Percentiles rank a stretch among this genome's conserved stretches.
These are phyloP conservation scores for Nicotiana tabacum DNA, from an alignment of 257 asterid species.

Conservation along the genomic window DNA sequence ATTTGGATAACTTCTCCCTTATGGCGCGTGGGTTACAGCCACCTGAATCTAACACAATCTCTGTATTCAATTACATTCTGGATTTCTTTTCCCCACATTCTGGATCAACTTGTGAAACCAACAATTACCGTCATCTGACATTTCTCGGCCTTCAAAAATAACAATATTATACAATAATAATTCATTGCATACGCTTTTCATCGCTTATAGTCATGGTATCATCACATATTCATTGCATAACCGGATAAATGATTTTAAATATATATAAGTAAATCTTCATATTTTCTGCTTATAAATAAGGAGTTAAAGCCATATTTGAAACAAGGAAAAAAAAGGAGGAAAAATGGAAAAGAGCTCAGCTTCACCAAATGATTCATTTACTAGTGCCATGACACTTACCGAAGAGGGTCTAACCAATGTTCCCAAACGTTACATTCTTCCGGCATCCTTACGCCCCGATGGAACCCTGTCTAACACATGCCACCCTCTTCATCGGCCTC, in stretches of 20 bases:
- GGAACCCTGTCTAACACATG: slow-evolving; percentile 14
- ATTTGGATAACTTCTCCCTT: background rate
- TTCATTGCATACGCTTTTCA: background rate
- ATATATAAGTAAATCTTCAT: background rate
- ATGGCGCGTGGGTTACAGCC: background rate
- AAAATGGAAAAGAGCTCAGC: slow-evolving; percentile 8
- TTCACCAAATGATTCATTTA: slow-evolving; percentile 23
- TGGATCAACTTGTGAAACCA: slow-evolving; percentile 8
- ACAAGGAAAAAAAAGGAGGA: background rate
- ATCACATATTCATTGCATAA: background rate
- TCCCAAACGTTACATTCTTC: slow-evolving; percentile 39
- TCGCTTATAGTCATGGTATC: slow-evolving; percentile 5
- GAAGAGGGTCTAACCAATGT: slow-evolving; percentile 31
- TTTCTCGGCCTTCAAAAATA: background rate
- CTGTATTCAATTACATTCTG: background rate
- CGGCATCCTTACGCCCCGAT: slow-evolving; percentile 40
- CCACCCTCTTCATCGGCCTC: slow-evolving; percentile 27
- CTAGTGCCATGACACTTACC: slow-evolving; percentile 33
- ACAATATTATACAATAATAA: background rate
- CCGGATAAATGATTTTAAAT: background rate
- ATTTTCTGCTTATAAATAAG: slow-evolving; percentile 8
- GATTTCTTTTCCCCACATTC: background rate
- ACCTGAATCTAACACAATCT: background rate
- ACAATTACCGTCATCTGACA: background rate
- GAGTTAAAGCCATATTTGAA: background rate